phyloP scores from a whole-genome alignment of 805 yeast species.

The Candida gorgasii region DNA sequence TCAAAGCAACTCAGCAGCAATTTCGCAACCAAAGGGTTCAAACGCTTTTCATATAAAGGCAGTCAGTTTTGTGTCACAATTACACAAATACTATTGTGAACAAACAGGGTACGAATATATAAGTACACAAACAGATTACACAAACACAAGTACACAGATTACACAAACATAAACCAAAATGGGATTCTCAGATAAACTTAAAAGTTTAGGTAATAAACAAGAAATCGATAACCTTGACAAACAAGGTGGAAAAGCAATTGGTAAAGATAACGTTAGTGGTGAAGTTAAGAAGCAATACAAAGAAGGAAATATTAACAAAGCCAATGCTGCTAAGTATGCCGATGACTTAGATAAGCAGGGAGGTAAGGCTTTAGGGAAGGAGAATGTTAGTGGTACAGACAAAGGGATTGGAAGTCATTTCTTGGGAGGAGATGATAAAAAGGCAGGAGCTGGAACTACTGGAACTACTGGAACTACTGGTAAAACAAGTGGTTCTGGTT shows the following conservation, averaged over 20 bases:
- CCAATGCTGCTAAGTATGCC: constrained; percentile 29
- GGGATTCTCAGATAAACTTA: constrained; percentile 42
- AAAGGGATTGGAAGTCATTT: constrained; percentile 31
- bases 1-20: constrained; percentile 13
- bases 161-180: constrained; percentile 17
- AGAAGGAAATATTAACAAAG: constrained; percentile 30
- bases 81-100: too few relatives aligned
- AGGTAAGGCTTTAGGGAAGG: constrained; percentile 21
- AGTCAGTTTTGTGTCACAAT: too few relatives aligned
- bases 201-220: constrained; percentile 28
- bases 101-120: too few relatives aligned
- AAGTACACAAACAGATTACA: too few relatives aligned
- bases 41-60: constrained; percentile 1
- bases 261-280: constrained; percentile 25
- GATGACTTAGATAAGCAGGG: constrained; percentile 21
- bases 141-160: background rate
- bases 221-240: constrained; percentile 28
- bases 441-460: constrained; percentile 12
- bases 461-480: constrained; percentile 14
- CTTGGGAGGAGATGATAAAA: constrained; percentile 16
- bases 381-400: constrained; percentile 27
- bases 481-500: constrained; percentile 6
- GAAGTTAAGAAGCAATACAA: constrained; percentile 30
- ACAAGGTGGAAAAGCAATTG: constrained; percentile 32
- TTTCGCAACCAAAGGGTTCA: constrained; percentile 14